phyloP scores from a whole-genome alignment of 148 eudicot genomes.

The Rhododendron simsii region DNA sequence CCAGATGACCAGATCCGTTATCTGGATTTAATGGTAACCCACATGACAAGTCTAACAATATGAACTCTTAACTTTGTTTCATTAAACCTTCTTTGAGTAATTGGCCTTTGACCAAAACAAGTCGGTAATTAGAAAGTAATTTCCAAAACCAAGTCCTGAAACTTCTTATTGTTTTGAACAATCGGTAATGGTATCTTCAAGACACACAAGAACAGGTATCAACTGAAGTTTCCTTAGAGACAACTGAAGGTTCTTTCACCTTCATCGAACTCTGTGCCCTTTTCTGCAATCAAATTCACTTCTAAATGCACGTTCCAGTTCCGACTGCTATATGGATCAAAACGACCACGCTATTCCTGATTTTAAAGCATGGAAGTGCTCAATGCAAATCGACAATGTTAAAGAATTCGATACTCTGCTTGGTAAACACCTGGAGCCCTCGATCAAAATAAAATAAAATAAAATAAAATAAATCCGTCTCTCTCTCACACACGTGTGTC shows the following conservation, averaged over 20 bases:
- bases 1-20: not conserved
- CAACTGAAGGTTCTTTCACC: not conserved
- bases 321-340: not conserved
- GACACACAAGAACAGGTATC: not conserved
- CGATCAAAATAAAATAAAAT: too few species aligned
- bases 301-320: not conserved
- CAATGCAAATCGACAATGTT: not conserved
- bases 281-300: not conserved
- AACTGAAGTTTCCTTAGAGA: not conserved
- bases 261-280: not conserved
- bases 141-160: not conserved
- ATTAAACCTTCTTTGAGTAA: not conserved
- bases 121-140: not conserved
- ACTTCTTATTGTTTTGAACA: not conserved
- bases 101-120: not conserved
- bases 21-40: not conserved
- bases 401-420: not conserved
- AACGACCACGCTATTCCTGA: not conserved
- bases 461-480: too few species aligned
- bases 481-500: not conserved
- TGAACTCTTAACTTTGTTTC: not conserved
- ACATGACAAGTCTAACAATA: not conserved
- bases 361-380: not conserved
- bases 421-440: not conserved
- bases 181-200: not conserved